phyloP scores from a whole-genome alignment of 257 asterid species.

The Cruciata laevipes region DNA sequence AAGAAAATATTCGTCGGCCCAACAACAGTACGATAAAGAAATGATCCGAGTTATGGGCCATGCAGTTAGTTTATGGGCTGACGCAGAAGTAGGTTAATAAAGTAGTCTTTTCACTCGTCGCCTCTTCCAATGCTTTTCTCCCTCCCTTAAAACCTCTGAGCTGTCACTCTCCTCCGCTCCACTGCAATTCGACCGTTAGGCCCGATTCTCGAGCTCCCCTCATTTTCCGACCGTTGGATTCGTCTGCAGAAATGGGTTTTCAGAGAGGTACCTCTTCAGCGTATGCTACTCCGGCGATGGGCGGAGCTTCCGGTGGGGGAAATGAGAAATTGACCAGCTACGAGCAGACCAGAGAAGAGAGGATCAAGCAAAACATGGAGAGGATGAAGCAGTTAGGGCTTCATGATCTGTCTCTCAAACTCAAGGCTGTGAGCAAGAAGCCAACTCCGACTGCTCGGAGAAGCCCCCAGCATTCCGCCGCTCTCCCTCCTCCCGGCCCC shows the following conservation, averaged over 20 bases:
- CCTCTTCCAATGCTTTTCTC: constrained; percentile 17
- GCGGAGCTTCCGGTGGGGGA: neutral
- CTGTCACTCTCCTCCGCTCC: neutral
- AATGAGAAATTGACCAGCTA: constrained; percentile 33
- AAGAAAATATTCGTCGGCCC: neutral
- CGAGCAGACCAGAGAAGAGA: constrained; percentile 68
- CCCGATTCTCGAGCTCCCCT: neutral
- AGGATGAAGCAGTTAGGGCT: constrained; percentile 88
- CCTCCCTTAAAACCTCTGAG: neutral
- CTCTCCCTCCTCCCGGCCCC: constrained; percentile 45
- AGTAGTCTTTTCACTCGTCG: constrained; percentile 11
- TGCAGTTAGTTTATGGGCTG: neutral
- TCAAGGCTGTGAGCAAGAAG: constrained; percentile 34
- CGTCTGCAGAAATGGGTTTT: constrained; percentile 11
- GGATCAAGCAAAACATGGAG: constrained; percentile 70
- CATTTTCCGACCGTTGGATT: neutral
- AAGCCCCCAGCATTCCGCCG: constrained; percentile 27
- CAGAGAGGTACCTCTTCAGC: neutral
- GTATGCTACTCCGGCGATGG: neutral
- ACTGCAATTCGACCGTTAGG: constrained; percentile 43
- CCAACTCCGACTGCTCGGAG: constrained; percentile 29
- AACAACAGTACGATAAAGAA: constrained; percentile 1
- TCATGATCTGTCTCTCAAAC: constrained; percentile 51
- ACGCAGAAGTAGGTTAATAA: neutral
- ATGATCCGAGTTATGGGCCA: neutral